Conservation (phyloP, 2,329 filamentous ascomycete species). For the Hypoxylon sp. region DNA sequence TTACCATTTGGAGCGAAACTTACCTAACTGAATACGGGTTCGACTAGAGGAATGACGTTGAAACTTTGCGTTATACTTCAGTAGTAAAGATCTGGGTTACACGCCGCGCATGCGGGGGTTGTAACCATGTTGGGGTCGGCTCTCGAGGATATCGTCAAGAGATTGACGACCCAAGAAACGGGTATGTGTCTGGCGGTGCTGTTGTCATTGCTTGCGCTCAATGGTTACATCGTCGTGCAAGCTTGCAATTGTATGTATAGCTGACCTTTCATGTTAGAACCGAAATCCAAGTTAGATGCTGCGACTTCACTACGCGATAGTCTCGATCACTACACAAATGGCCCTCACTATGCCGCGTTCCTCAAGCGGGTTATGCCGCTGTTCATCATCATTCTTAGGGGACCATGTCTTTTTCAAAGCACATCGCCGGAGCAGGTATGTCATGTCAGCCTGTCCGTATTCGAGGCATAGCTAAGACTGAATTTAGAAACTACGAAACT, state of each 20-base stretch:
- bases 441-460: neutral
- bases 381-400: constrained; percentile 84
- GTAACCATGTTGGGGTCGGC: constrained; percentile 67
- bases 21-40: no score
- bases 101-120: constrained; percentile 50
- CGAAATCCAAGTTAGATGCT: constrained; percentile 81
- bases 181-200: constrained; percentile 53
- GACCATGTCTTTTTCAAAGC: constrained; percentile 89
- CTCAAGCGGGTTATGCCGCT: constrained; percentile 88
- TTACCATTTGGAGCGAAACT: no score
- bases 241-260: neutral
- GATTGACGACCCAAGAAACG: constrained; percentile 63
- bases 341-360: constrained; percentile 80
- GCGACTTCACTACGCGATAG: constrained; percentile 89
- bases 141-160: constrained; percentile 71
- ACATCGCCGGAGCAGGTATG: constrained; percentile 86
- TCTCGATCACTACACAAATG: constrained; percentile 85
- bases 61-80: constrained; percentile 39
- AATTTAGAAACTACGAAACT: constrained; percentile 83
- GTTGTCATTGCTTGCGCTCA: no score
- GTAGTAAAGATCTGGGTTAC: constrained; percentile 35
- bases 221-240: no score
- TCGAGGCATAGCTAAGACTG: constrained; percentile 32
- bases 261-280: constrained; percentile 63
- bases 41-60: constrained; percentile 27